Evolutionary conservation across 352 stramenopile species (phyloP).

Genomic region (Phytophthora agathidicida): DNA sequence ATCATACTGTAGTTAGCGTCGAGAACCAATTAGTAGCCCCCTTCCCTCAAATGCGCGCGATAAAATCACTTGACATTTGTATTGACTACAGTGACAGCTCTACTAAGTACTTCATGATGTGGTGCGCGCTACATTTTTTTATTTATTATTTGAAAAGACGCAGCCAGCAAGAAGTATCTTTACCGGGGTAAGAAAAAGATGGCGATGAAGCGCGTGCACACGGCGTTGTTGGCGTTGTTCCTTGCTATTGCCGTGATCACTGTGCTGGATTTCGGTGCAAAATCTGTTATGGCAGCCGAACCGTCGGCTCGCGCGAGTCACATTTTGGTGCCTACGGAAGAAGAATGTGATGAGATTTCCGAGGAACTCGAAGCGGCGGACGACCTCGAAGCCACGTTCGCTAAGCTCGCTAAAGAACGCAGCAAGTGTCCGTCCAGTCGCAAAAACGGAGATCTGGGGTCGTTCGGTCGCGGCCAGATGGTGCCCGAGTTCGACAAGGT

Average conservation of each 20-base stretch:
- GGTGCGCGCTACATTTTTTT: slow-evolving; percentile 7
- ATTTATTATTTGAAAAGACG: slow-evolving; percentile 13
- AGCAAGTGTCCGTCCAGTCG: slow-evolving; percentile 75
- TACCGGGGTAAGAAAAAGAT: slow-evolving; percentile 10
- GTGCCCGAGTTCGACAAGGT: slow-evolving; percentile 78
- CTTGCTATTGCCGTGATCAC: slow-evolving; percentile 40
- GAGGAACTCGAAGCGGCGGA: slow-evolving; percentile 48
- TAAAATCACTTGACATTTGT: neutral
- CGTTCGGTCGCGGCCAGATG: slow-evolving; percentile 76
- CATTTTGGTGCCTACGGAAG: slow-evolving; percentile 75
- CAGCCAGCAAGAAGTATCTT: neutral
- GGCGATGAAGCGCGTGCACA: slow-evolving; percentile 35
- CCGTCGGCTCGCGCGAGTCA: slow-evolving; percentile 72
- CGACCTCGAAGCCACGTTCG: slow-evolving; percentile 57
- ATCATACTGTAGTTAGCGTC: neutral
- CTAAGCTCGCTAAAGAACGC: slow-evolving; percentile 59
- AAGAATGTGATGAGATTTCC: slow-evolving; percentile 58
- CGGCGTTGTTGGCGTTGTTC: slow-evolving; percentile 39
- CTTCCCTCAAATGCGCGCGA: slow-evolving; percentile 22
- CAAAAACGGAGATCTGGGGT: slow-evolving; percentile 69
- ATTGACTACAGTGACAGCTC: neutral
- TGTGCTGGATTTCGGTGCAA: slow-evolving; percentile 30
- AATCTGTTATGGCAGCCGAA: slow-evolving; percentile 18
- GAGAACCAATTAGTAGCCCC: slow-evolving; percentile 32
- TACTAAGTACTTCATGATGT: slow-evolving; percentile 1